Evolutionary conservation across 306 rosid genomes (phyloP), one percentile per base, ranked within the genome.

Genomic region (Senna tora): DNA sequence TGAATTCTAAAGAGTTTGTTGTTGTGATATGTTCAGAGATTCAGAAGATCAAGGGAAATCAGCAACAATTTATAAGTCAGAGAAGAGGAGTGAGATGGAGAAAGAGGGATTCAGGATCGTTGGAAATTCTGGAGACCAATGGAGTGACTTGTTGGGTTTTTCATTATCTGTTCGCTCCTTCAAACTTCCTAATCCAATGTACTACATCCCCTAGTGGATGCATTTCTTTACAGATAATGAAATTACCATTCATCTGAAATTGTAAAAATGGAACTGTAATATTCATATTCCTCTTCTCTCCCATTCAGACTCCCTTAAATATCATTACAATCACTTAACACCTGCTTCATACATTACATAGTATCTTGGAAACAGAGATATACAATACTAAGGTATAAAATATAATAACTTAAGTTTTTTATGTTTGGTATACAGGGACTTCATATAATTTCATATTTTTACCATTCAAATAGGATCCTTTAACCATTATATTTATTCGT

Each of bases 121-220:
- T 30, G 98, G 98, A 33, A 91, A 94, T 50, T 91, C 97, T 28
- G 98, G 98, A 57, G 98, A 94, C 67, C 97, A 89, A 62, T 94
- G 97, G 98, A 94, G 98, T 30, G 98, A 94, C 80, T 74, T 94
- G 71, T 51, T 94, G 72, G 97, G 97, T 41, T 65, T 79, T 55
- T 74, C 91, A 34, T 15, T 75, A 36, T 82, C 96, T 38, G 43
- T 60, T 71, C 88, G 96, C 19, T 91, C 97, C 6, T 94, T 94
- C 83, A 94, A 94, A 85, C 92, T 94, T 82, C 97, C 98, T 4
- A 94, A 94, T 82, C 97, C 98, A 13, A 91, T 94, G 96, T 94
- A 94, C 72, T 86, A 86, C 79, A 91, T 94, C 25, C 71, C 87
- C 17, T 93, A 75, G 36, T 16, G 5, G 77, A 13, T 66, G 17